phyloP scores from a whole-genome alignment of 805 yeast genomes.

The Yarrowia bubula region DNA sequence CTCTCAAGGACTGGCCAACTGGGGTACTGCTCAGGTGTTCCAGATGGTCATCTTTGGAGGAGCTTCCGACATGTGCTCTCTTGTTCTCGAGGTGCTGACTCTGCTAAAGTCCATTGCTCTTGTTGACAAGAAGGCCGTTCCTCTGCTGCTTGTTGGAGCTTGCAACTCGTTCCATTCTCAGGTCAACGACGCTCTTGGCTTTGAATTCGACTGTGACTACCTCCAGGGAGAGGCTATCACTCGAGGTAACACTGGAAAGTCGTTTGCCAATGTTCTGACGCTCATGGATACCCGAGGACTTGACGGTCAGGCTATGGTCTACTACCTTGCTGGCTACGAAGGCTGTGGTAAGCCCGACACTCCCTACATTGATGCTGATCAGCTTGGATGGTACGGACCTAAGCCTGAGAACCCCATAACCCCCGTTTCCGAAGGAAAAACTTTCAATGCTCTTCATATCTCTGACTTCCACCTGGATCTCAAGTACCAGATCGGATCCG shows the following conservation, averaged over 20 bases:
- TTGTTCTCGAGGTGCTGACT: background rate
- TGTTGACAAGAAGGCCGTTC: background rate
- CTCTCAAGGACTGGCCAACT: background rate
- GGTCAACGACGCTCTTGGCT: background rate
- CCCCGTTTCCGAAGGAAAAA: slow-evolving; percentile 36
- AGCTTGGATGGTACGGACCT: slow-evolving; percentile 44
- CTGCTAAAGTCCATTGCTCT: background rate
- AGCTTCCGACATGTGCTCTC: background rate
- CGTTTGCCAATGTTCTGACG: slow-evolving; percentile 51
- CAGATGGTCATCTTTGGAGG: background rate
- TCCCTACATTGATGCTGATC: slow-evolving; percentile 47
- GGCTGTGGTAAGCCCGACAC: slow-evolving; percentile 49
- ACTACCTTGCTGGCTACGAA: slow-evolving; percentile 48
- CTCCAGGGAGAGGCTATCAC: background rate
- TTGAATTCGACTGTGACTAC: background rate
- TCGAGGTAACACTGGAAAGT: background rate
- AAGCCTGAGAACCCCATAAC: slow-evolving; percentile 39
- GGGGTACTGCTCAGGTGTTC: background rate
- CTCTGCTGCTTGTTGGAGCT: background rate
- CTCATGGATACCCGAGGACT: slow-evolving; percentile 51
- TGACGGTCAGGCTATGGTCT: slow-evolving; percentile 57
- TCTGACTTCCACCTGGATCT: slow-evolving; percentile 65
- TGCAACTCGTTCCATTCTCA: background rate
- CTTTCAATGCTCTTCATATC: slow-evolving; percentile 61
- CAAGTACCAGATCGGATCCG: slow-evolving; percentile 48